phyloP scores from a whole-genome alignment of 495 filamentous ascomycete species.

The Penicillium malachiteum region DNA sequence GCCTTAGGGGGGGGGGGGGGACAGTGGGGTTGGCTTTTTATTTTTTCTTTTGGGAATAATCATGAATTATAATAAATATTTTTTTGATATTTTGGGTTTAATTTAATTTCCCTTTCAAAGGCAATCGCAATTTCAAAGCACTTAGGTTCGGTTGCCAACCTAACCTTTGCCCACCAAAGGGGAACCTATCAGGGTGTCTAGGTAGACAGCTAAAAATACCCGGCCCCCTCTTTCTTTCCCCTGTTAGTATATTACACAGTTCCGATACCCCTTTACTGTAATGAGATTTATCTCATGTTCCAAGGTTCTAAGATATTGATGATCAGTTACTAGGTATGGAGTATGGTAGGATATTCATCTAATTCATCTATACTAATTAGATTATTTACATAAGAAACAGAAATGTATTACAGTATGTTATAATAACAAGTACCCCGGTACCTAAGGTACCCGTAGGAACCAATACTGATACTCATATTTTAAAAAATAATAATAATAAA shows the following conservation, averaged over 20 bases:
- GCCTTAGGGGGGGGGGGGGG: not conserved
- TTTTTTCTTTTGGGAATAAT: not conserved
- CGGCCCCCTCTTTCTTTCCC: slow-evolving; percentile 2
- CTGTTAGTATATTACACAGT: slow-evolving; percentile 17
- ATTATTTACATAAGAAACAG: no score
- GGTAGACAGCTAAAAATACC: slow-evolving; percentile 12
- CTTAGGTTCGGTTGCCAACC: slow-evolving; percentile 17
- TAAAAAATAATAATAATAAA: not conserved
- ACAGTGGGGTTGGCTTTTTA: not conserved
- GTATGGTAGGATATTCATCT: no score
- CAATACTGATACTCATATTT: no score
- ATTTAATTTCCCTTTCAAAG: slow-evolving; percentile 3
- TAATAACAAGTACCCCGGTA: not conserved
- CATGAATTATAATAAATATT: not conserved
- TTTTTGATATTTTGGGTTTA: not conserved
- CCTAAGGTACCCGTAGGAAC: not conserved
- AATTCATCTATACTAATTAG: no score
- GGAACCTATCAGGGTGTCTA: slow-evolving; percentile 17
- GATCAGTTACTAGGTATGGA: no score
- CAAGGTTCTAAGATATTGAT: no score
- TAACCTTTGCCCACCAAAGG: slow-evolving; percentile 1
- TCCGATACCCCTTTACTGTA: slow-evolving; percentile 16
- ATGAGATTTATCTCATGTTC: not conserved
- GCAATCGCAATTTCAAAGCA: slow-evolving; percentile 22
- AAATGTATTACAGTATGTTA: no score